Conservation (phyloP, 352 stramenopile genomes). For the Phytophthora foliorum region DNA sequence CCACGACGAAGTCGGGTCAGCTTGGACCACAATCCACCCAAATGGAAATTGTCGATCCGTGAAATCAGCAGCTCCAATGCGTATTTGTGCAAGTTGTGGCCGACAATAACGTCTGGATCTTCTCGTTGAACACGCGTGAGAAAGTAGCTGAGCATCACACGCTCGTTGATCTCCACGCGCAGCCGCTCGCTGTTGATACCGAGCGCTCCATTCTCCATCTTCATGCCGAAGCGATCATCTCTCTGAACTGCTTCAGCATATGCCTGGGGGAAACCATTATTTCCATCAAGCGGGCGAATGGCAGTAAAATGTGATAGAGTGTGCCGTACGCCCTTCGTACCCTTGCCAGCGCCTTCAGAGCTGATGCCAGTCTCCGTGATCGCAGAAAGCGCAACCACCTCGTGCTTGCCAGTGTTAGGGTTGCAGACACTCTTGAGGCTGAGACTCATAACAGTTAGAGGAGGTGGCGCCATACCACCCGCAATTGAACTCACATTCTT, state of each 20-base stretch:
- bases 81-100: constrained; percentile 99
- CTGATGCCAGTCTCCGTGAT: constrained; percentile 85
- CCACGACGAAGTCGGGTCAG: constrained; percentile 84
- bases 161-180: constrained; percentile 84
- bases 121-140: constrained; percentile 94
- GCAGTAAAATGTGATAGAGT: constrained; percentile 83
- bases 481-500: constrained; percentile 92
- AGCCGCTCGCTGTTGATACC: constrained; percentile 65
- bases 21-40: constrained; percentile 87
- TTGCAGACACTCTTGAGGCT: constrained; percentile 99
- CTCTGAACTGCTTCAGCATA: constrained; percentile 62
- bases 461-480: constrained; percentile 80
- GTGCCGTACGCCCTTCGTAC: constrained; percentile 44
- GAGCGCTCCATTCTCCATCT: constrained; percentile 39
- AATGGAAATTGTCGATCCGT: constrained; percentile 94
- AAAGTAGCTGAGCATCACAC: constrained; percentile 89
- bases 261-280: constrained; percentile 64
- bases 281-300: constrained; percentile 80
- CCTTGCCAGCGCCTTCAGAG: constrained; percentile 59
- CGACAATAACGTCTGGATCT: constrained; percentile 99
- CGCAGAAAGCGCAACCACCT: constrained; percentile 92
- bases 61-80: constrained; percentile 98
- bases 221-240: constrained; percentile 74
- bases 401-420: constrained; percentile 95
- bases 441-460: constrained; percentile 96